Evolutionary conservation across 768 basidiomycete genomes (phyloP), one percentile per base, ranked within the genome.

Genomic region (Russula dissimulans): DNA sequence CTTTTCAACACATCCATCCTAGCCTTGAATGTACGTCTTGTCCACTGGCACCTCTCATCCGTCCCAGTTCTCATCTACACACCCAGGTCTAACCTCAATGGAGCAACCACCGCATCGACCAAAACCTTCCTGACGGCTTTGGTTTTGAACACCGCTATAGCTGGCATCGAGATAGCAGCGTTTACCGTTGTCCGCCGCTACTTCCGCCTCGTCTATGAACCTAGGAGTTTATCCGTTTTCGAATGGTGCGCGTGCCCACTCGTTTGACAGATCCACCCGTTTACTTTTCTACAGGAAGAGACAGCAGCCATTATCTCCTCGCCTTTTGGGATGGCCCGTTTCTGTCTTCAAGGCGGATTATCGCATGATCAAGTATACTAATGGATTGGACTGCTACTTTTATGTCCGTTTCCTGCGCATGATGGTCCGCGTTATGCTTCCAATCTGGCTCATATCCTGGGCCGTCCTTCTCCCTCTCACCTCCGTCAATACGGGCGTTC

Each of bases 391-490:
- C 70, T 89, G 94, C 10, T 99, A 95, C 74, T 86, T 95, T 69
- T 99, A 89, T 66, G 87, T 97, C 50, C 87, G 91, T 54, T 97
- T 90, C 71, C 77, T 91, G 29, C 83, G 86, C 50, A 85, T 97
- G 78, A 88, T 97, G 82, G 70, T 83, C 54, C 81, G 85, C 64
- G 75, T 93, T 18, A 79, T 97, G 69, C 67, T 94, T 4, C 95
- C 97, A 29, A 91, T 97, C 68, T 99, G 92, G 95, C 62, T 92
- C 54, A 32, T 97, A 34, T 90, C 91, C 2, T 97, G 97, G 95
- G 69, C 75, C 50, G 77, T 97, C 59, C 81, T 98, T 34, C 74
- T 98, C 1, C 95, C 95, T 26, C 72, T 89, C 66, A 82, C 86
- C 5, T 73, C 80, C 31, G 83, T 82, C 51, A 76, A 77, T 54